Evolutionary conservation across 805 yeast genomes (phyloP).

Genomic region (Ogataea polymorpha): DNA sequence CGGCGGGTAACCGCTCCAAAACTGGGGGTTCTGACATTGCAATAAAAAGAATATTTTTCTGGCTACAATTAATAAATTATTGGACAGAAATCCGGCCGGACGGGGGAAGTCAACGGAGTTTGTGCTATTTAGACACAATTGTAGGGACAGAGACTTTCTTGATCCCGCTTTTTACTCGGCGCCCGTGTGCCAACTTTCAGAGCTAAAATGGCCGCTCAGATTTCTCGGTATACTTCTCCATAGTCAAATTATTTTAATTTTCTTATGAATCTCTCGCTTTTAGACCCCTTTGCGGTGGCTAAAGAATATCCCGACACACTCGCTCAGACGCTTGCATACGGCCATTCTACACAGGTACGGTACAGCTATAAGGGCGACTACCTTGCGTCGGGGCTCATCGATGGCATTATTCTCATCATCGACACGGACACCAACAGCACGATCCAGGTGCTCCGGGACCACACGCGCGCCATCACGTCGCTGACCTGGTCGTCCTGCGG

Average conservation of each 20-base stretch:
- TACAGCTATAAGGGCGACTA: conserved; percentile 80
- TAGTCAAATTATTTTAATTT: not conserved
- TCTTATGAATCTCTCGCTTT: conserved; percentile 73
- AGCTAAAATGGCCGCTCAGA: not conserved
- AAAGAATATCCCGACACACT: conserved; percentile 88
- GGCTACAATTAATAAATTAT: too few relatives aligned
- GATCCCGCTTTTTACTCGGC: not conserved
- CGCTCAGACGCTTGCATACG: conserved; percentile 64
- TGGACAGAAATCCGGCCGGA: too few relatives aligned
- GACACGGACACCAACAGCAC: conserved; percentile 69
- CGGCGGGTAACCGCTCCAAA: conserved; percentile 35
- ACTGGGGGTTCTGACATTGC: conserved; percentile 12
- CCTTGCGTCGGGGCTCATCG: conserved; percentile 72
- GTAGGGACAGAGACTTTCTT: not conserved
- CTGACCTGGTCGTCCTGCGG: conserved; percentile 75
- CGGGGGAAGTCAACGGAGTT: too few relatives aligned
- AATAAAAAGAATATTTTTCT: not conserved
- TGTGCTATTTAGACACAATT: too few relatives aligned
- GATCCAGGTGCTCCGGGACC: conserved; percentile 58
- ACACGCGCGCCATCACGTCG: conserved; percentile 70
- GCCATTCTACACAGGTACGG: conserved; percentile 64
- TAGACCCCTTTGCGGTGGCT: conserved; percentile 88
- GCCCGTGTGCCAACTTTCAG: not conserved
- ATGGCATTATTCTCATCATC: conserved; percentile 70
- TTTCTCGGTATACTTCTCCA: too few relatives aligned